Evolutionary conservation across 2,329 filamentous ascomycete genomes (phyloP).

Genomic region (Venturia pyrina): DNA sequence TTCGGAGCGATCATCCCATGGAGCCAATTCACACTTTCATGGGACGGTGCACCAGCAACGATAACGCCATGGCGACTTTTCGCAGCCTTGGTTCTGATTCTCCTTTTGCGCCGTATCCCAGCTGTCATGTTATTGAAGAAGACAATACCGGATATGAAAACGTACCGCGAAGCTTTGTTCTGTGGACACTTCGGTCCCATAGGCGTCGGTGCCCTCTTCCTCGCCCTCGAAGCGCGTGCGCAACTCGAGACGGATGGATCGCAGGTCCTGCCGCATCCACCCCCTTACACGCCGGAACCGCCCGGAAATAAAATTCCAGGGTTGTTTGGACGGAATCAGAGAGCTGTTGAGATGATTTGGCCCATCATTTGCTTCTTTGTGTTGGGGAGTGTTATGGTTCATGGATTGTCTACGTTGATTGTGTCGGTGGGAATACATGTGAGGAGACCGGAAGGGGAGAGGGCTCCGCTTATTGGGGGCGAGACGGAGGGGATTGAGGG

Average conservation of each 20-base stretch:
- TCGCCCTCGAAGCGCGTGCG: conserved; percentile 45
- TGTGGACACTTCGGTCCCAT: conserved; percentile 49
- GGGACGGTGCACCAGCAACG: conserved; percentile 15
- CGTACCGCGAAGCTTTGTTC: conserved; percentile 44
- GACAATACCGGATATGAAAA: conserved; percentile 39
- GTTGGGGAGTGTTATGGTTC: conserved; percentile 42
- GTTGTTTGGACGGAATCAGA: conserved; percentile 13
- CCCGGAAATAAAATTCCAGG: neutral
- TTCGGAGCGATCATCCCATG: conserved; percentile 47
- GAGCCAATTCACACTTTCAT: conserved; percentile 27
- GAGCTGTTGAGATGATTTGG: conserved; percentile 40
- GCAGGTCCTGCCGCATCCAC: conserved; percentile 22
- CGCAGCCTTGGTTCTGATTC: conserved; percentile 37
- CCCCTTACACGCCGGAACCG: conserved; percentile 22
- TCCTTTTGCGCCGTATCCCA: conserved; percentile 43
- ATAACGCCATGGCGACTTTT: conserved; percentile 35
- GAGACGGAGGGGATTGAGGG: conserved; percentile 41
- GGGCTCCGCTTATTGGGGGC: conserved; percentile 39
- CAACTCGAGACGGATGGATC: conserved; percentile 41
- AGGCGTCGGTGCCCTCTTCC: conserved; percentile 46
- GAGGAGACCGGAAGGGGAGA: conserved; percentile 33
- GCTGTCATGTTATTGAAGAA: conserved; percentile 39
- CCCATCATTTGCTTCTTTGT: conserved; percentile 46
- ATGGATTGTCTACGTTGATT: conserved; percentile 42
- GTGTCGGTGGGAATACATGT: conserved; percentile 42